Conservation (phyloP, 306 rosid genomes). For the Cucumis melo region DNA sequence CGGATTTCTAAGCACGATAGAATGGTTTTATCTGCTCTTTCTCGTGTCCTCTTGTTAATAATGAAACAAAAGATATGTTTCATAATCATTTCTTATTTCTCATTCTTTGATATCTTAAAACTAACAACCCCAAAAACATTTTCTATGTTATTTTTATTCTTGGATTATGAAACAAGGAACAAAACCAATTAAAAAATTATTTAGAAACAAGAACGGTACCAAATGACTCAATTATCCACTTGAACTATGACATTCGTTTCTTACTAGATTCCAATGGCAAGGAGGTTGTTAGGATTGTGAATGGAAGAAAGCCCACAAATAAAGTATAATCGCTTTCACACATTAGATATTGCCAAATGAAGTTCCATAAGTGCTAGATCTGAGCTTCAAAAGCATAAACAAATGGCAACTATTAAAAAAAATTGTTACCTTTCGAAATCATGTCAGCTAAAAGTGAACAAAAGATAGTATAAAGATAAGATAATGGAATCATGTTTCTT, state of each 20-base stretch:
- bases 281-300: not conserved
- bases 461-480: not conserved
- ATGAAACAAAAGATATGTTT: too few relatives aligned
- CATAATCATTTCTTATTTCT: too few relatives aligned
- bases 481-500: not conserved
- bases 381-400: too few relatives aligned
- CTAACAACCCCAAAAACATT: too few relatives aligned
- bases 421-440: not conserved
- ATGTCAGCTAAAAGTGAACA: slow-evolving; percentile 3
- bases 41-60: too few relatives aligned
- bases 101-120: too few relatives aligned
- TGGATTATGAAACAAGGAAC: too few relatives aligned
- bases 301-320: not conserved
- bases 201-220: not conserved
- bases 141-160: too few relatives aligned
- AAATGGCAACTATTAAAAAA: too few relatives aligned
- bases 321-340: not conserved
- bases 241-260: not conserved
- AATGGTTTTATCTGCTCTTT: too few relatives aligned
- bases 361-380: too few relatives aligned
- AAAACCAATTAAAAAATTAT: too few relatives aligned
- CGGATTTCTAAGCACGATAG: not conserved
- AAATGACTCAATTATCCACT: not conserved
- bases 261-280: not conserved
- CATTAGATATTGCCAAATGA: not conserved